phyloP scores from a whole-genome alignment of 495 filamentous ascomycete genomes.

The Neohortaea acidophila region DNA sequence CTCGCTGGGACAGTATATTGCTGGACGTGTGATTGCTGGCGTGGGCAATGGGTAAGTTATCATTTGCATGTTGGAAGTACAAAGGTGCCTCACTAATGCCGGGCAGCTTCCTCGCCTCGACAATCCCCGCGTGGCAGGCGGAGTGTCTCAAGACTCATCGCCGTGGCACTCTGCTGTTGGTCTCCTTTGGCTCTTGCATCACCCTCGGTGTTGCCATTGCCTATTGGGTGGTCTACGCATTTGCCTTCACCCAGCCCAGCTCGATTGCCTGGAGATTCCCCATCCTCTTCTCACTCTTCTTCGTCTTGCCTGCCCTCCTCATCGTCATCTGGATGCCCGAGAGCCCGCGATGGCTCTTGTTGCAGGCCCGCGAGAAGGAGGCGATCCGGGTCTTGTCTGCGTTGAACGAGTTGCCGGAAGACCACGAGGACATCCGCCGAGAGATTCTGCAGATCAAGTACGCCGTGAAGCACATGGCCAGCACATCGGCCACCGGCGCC shows the following conservation, averaged over 20 bases:
- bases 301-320: slow-evolving; percentile 43
- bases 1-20: slow-evolving; percentile 45
- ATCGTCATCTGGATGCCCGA: slow-evolving; percentile 54
- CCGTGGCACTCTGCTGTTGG: slow-evolving; percentile 65
- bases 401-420: slow-evolving; percentile 37
- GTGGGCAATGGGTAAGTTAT: slow-evolving; percentile 45
- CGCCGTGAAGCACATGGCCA: slow-evolving; percentile 53
- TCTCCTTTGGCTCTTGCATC: slow-evolving; percentile 52
- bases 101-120: slow-evolving; percentile 50
- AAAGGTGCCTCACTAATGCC: neutral
- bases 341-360: slow-evolving; percentile 59
- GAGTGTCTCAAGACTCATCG: slow-evolving; percentile 61
- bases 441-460: slow-evolving; percentile 62
- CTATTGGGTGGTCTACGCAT: slow-evolving; percentile 64
- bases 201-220: slow-evolving; percentile 56
- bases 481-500: slow-evolving; percentile 45
- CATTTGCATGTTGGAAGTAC: slow-evolving; percentile 5
- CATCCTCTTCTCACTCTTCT: slow-evolving; percentile 56
- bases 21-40: slow-evolving; percentile 51
- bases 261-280: slow-evolving; percentile 62
- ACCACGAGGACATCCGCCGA: slow-evolving; percentile 41
- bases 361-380: slow-evolving; percentile 52
- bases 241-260: slow-evolving; percentile 46
- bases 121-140: slow-evolving; percentile 64
- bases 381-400: slow-evolving; percentile 47